Percentiles rank a stretch among this genome's conserved stretches.
phyloP scores from a whole-genome alignment of 2,329 filamentous ascomycete genomes.

The Aspergillus fijiensis region DNA sequence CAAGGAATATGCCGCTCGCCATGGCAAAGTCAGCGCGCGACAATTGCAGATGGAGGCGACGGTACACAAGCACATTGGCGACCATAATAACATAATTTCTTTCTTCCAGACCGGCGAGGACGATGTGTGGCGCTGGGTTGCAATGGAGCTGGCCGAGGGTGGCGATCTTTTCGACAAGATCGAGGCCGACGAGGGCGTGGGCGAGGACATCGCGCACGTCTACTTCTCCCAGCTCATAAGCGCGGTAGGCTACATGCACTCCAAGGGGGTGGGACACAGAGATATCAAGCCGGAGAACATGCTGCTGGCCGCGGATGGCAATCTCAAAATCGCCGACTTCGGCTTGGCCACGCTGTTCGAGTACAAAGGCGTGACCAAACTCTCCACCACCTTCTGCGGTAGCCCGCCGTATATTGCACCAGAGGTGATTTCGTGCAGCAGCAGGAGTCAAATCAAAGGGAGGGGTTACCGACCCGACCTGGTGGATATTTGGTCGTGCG shows the following conservation, averaged over 20 bases:
- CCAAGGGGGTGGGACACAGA: constrained; percentile 89
- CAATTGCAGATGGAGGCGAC: constrained; percentile 91
- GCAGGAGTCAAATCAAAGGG: constrained; percentile 50
- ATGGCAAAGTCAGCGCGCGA: constrained; percentile 83
- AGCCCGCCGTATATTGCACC: constrained; percentile 97
- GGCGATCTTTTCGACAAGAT: constrained; percentile 99
- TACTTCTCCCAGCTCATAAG: constrained; percentile 92
- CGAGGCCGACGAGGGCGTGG: constrained; percentile 93
- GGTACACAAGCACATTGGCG: constrained; percentile 81
- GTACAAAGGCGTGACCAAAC: constrained; percentile 78
- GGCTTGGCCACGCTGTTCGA: constrained; percentile 92
- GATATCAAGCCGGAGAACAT: constrained; percentile 96
- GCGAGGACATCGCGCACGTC: constrained; percentile 89
- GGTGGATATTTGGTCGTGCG: constrained; percentile 95
- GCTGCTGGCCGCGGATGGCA: constrained; percentile 76
- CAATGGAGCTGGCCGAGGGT: constrained; percentile 94
- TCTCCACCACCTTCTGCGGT: constrained; percentile 86
- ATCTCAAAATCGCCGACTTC: constrained; percentile 94
- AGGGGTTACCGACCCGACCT: constrained; percentile 63
- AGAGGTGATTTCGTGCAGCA: constrained; percentile 67
- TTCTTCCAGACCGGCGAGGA: constrained; percentile 90
- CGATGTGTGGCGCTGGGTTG: constrained; percentile 88
- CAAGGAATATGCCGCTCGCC: constrained; percentile 86
- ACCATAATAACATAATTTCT: constrained; percentile 90
- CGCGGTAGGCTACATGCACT: constrained; percentile 93